A percentile compares a stretch with the other conserved stretches of the same genome.
Conservation (phyloP, 2,329 filamentous ascomycete genomes). For the Pseudogymnoascus sp. region DNA sequence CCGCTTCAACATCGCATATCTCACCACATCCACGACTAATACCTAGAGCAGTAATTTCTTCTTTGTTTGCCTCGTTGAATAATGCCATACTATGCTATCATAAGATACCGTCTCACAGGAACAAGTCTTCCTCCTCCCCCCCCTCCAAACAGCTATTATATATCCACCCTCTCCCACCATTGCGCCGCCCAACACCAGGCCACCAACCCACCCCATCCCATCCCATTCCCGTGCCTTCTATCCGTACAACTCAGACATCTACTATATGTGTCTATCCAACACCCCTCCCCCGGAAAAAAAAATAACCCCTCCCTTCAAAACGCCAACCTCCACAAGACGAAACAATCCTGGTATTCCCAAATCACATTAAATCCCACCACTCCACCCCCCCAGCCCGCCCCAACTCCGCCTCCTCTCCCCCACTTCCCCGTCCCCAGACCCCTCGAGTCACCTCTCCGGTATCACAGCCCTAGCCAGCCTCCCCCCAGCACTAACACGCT, state of each 20-base stretch:
- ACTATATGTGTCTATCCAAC: conserved; percentile 3
- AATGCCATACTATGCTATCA: neutral
- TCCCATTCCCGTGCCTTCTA: neutral
- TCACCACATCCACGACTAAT: neutral
- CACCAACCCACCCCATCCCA: neutral
- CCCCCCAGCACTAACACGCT: conserved; percentile 70
- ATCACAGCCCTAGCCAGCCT: conserved; percentile 43
- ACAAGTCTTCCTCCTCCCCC: neutral
- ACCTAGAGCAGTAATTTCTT: neutral
- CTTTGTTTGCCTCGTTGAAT: neutral
- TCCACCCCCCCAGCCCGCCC: neutral
- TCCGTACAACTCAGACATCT: conserved; percentile 2
- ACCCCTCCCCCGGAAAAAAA: neutral
- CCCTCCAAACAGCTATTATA: neutral
- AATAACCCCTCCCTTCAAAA: neutral
- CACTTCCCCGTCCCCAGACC: neutral
- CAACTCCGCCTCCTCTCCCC: neutral
- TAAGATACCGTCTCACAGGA: neutral
- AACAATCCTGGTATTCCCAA: conserved; percentile 2
- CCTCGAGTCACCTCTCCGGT: conserved; percentile 1
- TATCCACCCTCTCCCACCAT: neutral
- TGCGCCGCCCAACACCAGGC: neutral
- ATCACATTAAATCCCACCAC: conserved; percentile 1
- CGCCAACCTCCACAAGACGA: neutral
- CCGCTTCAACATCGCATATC: neutral